Base-by-base conservation (phyloP, 108 stramenopile species). In the Skeletonema costatum region DNA sequence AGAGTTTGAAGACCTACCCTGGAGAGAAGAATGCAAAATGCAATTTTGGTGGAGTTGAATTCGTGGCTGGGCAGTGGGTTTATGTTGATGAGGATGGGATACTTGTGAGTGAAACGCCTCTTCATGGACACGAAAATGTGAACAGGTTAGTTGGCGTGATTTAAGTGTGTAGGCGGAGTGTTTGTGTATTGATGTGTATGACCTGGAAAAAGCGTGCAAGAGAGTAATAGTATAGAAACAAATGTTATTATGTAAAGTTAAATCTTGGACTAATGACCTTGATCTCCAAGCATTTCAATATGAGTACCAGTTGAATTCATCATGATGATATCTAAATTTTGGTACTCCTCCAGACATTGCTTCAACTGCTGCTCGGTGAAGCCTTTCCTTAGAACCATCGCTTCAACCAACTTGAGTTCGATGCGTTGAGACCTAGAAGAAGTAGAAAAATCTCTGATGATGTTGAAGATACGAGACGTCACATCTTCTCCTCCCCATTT, bases 351-450 rank as follows among this genome's bases (percentile, higher is more conserved):
- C 66, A 98, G 73, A 41, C 91, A 90, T 2, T 87, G 78, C 42
- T 90, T 75, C 35, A 98, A 74, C 68, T 98, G 96, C 56, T 94
- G 90, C 2, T 63, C 75, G 0, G 92, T 96, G 76, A 97, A 96
- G 31, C 96, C 97, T 65, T 94, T 94, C 60, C 94, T 86, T 10
- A 96, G 72, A 9, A 94, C 93, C 89, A 94, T 94, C 59, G 92
- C 92, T 61, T 93, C 93, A 50, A 70, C 84, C n/a, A 88, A 80
- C 72, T 74, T 85, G 16, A 88, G 46, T 31, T 93, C 91, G 6
- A 90, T 80, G 19, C 76, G 68, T 5, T 81, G 63, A 4, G 80
- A 71, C 58, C 77, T 76, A 12, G 85, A 85, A 16, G 80, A 70
- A 14, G 86, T 79, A 2, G 89, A 74, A 75, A 90, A 94, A 61